Conservation (phyloP, 1,139 yeast genomes). For the Pichia sp. region DNA sequence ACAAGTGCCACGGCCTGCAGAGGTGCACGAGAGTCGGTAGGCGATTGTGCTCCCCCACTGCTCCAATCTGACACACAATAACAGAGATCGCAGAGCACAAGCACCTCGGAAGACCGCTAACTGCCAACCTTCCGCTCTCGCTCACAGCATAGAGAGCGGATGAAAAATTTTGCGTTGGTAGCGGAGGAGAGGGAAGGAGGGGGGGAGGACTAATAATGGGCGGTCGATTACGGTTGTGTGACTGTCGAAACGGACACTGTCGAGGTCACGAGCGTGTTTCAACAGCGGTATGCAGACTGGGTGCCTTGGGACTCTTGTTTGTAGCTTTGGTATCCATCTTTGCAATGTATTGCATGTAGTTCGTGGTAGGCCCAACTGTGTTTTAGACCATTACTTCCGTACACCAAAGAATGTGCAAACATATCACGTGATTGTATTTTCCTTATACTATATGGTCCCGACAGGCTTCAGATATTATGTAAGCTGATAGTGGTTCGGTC, state of each 20-base stretch:
- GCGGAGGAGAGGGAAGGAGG: neutral
- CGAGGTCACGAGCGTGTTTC: no score
- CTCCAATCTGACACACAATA: neutral
- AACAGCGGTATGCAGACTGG: no score
- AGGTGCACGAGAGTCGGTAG: no score
- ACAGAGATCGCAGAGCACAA: neutral
- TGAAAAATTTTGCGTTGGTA: neutral
- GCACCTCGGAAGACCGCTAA: neutral
- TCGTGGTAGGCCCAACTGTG: no score
- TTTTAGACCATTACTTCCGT: no score
- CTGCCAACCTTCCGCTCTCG: neutral
- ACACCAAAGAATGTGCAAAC: no score
- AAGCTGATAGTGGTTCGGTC: neutral
- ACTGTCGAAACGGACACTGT: neutral
- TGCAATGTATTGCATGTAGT: no score
- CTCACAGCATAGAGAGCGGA: neutral
- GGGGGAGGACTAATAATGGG: neutral
- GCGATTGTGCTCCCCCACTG: neutral
- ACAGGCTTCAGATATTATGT: no score
- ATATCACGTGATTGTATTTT: no score
- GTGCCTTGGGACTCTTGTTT: no score
- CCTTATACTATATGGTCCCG: no score
- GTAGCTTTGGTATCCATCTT: no score
- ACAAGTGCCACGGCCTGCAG: neutral
- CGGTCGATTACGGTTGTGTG: neutral